Base-by-base conservation (phyloP, 345 rosid species). In the Gossypium anomalum region DNA sequence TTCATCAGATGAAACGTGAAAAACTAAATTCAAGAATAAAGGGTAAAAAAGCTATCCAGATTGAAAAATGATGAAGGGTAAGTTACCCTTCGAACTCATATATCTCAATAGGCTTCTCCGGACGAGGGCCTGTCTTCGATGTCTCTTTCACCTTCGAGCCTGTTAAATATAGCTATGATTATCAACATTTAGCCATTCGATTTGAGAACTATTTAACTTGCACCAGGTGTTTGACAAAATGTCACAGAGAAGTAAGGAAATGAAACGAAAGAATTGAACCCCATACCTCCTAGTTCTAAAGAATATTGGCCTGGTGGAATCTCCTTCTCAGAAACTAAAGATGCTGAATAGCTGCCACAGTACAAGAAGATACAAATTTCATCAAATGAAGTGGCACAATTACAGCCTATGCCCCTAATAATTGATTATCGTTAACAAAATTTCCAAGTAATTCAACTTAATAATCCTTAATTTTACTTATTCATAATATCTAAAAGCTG, bases 51-150 rank as follows among this genome's bases (percentile, higher is more conserved):
- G 64, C 16, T 22, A 34, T 67, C 25, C 29, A 20, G 41, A 25
- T 63, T 34, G 57, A 23, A 0, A 25, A 3, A 29, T 11, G 13
- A 71, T 57, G 16, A 1, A 17, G 65, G 62, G 17, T 34, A 29
- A 47, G 41, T 85, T 34, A 92, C 98, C 98, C 79, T 87, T 92
- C 98, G 82, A 91, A 94, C 80, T 94, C 98, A 23, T 94, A 94
- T 51, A 92, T 88, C 87, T 90, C 97, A 6, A 94, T 91, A 15
- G 97, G 93, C 78, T 89, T 92, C 82, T 91, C 93, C 9, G 98
- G 98, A 20, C 95, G 94, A 81, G 92, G 93, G 25, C 98, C 98
- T 17, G 87, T 10, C 77, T 89, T 94, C 52, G 97, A 81, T 56
- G 83, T 80, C 85, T 94, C 98, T 81, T 91, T 94, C 47, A 94